phyloP scores from a whole-genome alignment of 441 rosid genomes.

The Raphanus hybrid region DNA sequence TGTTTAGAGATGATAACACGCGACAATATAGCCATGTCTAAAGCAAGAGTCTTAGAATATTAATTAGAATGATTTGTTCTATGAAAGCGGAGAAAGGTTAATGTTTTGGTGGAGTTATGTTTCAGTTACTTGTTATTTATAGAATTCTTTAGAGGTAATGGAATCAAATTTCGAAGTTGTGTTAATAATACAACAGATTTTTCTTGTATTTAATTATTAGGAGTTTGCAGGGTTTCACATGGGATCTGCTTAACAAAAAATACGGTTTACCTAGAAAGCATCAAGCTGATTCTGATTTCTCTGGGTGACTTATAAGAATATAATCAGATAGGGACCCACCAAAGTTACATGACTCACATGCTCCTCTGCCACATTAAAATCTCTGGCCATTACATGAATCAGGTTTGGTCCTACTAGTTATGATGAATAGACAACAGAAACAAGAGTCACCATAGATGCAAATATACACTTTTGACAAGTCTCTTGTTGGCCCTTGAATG shows the following conservation, averaged over 20 bases:
- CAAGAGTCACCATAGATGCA: constrained; percentile 33
- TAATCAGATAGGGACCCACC: no score
- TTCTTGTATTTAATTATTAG: no score
- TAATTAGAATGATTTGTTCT: constrained; percentile 23
- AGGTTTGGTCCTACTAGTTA: no score
- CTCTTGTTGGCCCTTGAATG: constrained; percentile 26
- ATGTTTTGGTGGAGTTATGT: constrained; percentile 23
- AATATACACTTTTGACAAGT: constrained; percentile 32
- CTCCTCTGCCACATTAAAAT: no score
- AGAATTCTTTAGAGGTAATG: constrained; percentile 27
- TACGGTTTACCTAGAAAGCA: no score
- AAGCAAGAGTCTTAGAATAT: neutral
- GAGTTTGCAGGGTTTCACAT: no score
- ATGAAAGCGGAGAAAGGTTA: constrained; percentile 7
- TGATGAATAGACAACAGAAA: constrained; percentile 32
- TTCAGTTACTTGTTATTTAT: constrained; percentile 38
- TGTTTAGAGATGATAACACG: constrained; percentile 38
- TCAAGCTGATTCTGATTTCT: no score
- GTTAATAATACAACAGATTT: no score
- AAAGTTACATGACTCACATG: no score
- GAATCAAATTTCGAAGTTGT: constrained; percentile 17
- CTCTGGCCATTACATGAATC: no score
- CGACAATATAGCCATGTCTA: constrained; percentile 35
- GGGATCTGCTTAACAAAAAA: no score
- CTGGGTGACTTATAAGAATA: no score